Base-by-base conservation (phyloP, 2,329 filamentous ascomycete genomes). In the Trichocomaceae sp. region DNA sequence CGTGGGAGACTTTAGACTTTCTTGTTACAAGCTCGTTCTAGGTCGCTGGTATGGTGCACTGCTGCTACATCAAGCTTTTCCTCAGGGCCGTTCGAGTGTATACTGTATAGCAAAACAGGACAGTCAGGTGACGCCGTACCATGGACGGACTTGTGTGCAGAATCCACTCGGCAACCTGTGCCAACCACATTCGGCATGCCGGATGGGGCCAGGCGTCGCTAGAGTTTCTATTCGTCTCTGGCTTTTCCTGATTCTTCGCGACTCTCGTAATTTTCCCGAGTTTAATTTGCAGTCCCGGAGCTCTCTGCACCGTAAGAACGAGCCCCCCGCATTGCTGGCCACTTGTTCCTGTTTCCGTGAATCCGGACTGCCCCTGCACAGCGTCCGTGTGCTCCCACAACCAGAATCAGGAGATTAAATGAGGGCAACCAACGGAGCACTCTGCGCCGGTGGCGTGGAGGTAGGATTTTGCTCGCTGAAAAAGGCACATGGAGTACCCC, bases 161-260 rank as follows among this genome's bases (percentile, higher is more conserved):
- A n/a, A n/a, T n/a, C n/a, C n/a, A n/a, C n/a, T n/a, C n/a, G n/a
- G n/a, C 44, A 22, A 45, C 26, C 22, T 15, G 6, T 46, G 50
- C 41, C 19, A 15, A 6, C 19, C 19, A n/a, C 33, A 52, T 45
- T 44, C 50, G 50, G 50, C 50, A 52, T 52, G 50, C 50, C 50
- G 50, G 26, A 37, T 37, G 39, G 39, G 45, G 23, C 45, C 12
- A 47, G 41, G 20, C 17, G 17, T 17, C 17, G 2, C 39, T 8
- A 6, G n/a, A 42, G 23, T 26, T 26, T 26, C 7, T 26, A n/a
- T n/a, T n/a, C n/a, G n/a, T n/a, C n/a, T n/a, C n/a, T n/a, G n/a
- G n/a, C 23, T 26, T 26, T 3, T 7, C 23, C 23, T n/a, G 23
- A 33, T 15, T 35, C 15, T 13, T 5, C 31, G 2, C 13, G 5